Evolutionary conservation across 306 rosid species (phyloP).

Genomic region (Cicer pinnatifidum): DNA sequence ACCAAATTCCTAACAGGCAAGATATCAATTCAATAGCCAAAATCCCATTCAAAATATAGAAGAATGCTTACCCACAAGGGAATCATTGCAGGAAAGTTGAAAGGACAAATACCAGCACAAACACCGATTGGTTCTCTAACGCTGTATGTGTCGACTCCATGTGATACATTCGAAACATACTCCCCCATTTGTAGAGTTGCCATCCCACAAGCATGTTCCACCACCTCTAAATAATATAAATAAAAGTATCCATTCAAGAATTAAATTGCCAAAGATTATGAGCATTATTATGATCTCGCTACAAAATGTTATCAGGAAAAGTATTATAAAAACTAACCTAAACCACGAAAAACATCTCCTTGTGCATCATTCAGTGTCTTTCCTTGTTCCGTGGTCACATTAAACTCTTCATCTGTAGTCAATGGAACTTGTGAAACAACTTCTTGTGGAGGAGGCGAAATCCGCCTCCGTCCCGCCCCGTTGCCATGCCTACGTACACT

Average conservation of each 20-base stretch:
- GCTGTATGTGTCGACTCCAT: constrained; percentile 90
- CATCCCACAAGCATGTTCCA: constrained; percentile 97
- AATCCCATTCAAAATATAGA: constrained; percentile 27
- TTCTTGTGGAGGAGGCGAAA: constrained; percentile 87
- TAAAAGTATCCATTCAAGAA: constrained; percentile 35
- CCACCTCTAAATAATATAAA: constrained; percentile 77
- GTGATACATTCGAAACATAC: constrained; percentile 81
- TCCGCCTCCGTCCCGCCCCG: no score
- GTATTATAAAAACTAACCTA: constrained; percentile 62
- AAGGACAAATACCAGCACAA: constrained; percentile 99
- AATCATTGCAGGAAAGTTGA: constrained; percentile 99
- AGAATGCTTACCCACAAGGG: constrained; percentile 84
- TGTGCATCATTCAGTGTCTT: constrained; percentile 98
- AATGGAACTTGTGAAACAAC: constrained; percentile 90
- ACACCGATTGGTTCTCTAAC: constrained; percentile 92
- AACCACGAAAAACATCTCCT: constrained; percentile 97
- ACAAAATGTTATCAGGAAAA: constrained; percentile 31
- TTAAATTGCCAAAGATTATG: constrained; percentile 6
- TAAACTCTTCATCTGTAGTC: constrained; percentile 87
- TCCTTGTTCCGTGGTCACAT: constrained; percentile 90
- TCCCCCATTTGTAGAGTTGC: constrained; percentile 97
- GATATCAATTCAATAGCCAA: constrained; percentile 8
- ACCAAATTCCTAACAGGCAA: constrained; percentile 16
- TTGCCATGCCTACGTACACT: no score
- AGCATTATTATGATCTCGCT: constrained; percentile 9